phyloP scores from a whole-genome alignment of 129 eudicot species.

The Artemisia tridentata region DNA sequence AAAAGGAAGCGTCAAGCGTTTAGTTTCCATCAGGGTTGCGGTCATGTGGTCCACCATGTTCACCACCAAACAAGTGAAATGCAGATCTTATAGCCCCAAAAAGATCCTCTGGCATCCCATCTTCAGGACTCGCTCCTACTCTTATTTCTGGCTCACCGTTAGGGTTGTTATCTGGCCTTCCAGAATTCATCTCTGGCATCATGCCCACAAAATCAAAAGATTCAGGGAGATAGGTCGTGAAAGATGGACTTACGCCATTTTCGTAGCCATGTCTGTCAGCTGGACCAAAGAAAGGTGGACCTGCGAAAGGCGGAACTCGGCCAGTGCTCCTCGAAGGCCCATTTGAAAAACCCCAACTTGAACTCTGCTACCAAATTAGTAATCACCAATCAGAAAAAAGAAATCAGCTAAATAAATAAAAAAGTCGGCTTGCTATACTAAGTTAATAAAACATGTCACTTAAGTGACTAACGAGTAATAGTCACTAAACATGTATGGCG shows the following conservation, averaged over 20 bases:
- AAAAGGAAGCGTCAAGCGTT: slow-evolving; percentile 4
- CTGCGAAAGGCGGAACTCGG: slow-evolving; percentile 34
- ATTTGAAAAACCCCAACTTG: slow-evolving; percentile 38
- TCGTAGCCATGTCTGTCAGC: too few relatives aligned
- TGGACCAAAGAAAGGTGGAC: slow-evolving; percentile 1
- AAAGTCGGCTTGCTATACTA: background rate
- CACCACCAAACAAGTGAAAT: slow-evolving; percentile 50
- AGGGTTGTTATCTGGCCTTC: slow-evolving; percentile 22
- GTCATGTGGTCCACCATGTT: slow-evolving; percentile 40
- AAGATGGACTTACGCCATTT: background rate
- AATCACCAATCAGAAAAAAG: background rate
- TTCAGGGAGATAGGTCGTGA: slow-evolving; percentile 38
- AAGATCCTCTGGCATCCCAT: slow-evolving; percentile 50
- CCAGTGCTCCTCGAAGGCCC: slow-evolving; percentile 44
- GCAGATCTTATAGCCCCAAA: slow-evolving; percentile 59
- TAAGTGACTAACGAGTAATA: too few relatives aligned
- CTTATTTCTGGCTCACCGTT: slow-evolving; percentile 37
- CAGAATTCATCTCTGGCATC: slow-evolving; percentile 43
- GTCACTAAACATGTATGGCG: too few relatives aligned
- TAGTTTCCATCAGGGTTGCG: slow-evolving; percentile 36
- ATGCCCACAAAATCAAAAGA: slow-evolving; percentile 50
- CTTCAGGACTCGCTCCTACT: slow-evolving; percentile 43
- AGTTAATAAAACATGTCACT: too few relatives aligned
- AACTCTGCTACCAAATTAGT: slow-evolving; percentile 36
- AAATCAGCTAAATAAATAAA: background rate